Conservation (phyloP, 305 asterid species). For the Plantago coronopus region DNA sequence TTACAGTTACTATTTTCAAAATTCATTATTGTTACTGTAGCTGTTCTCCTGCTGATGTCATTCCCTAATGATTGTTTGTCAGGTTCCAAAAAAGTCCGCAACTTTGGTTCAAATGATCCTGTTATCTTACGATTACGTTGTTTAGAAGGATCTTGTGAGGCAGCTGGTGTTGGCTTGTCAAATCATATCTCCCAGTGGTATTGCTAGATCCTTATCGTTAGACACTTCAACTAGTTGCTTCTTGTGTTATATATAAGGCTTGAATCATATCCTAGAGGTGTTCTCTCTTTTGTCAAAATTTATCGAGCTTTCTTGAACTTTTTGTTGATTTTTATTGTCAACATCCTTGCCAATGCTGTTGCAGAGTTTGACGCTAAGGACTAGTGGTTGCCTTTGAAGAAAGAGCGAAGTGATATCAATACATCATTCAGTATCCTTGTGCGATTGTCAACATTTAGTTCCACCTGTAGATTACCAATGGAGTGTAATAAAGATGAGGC, state of each 20-base stretch:
- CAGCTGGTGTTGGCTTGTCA: constrained; percentile 26
- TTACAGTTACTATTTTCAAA: no score
- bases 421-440: constrained; percentile 1
- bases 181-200: constrained; percentile 17
- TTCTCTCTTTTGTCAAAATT: background rate
- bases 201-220: constrained; percentile 10
- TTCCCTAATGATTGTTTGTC: no score
- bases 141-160: no score
- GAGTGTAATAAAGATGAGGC: constrained; percentile 96
- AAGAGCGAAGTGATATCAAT: background rate
- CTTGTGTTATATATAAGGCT: background rate
- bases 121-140: no score
- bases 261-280: background rate
- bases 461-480: constrained; percentile 31
- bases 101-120: no score
- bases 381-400: background rate
- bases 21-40: no score
- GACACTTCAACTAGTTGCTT: constrained; percentile 2
- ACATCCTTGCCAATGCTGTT: constrained; percentile 18
- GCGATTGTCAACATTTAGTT: constrained; percentile 8
- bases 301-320: constrained; percentile 1
- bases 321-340: constrained; percentile 15
- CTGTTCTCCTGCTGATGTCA: no score
- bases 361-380: constrained; percentile 16
- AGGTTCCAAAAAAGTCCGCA: no score